Evolutionary conservation across 139 green algal genomes (phyloP), one percentile per base, ranked within the genome.

Genomic region (Coelastrella sp.): DNA sequence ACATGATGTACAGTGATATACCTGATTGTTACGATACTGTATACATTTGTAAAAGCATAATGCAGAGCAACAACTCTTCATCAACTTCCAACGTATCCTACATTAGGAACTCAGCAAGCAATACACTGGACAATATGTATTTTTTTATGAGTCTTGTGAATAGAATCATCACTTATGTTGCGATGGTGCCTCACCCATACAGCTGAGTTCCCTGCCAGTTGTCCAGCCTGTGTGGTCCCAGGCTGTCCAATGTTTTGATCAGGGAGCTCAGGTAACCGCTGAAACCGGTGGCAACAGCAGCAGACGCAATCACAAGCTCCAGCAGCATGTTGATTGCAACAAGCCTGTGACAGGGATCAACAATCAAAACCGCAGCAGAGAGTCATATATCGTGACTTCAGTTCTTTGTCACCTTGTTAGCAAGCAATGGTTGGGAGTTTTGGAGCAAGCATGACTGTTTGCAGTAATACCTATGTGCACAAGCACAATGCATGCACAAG

Each of bases 291-390:
- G 79, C 62, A 5, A 85, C 79, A 38, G 79, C 79, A 38, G 79
- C 79, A 41, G 79, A 45, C 9, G 32, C 77, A n/a, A 84, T 84
- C 34, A 84, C 60, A 3, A 84, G 38, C 60, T 84, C 77, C 35
- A 84, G 51, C 38, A 84, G 59, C 59, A 84, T 62, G 59, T 84
- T 84, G 77, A 84, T 84, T 60, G 77, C 59, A 5, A 84, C 77
- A 43, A 84, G 77, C 77, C 75, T 83, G 73, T 15, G 67, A 48
- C 48, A 59, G 48, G 15, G n/a, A n/a, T n/a, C n/a, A n/a, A n/a
- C n/a, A n/a, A n/a, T n/a, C n/a, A n/a, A n/a, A n/a, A n/a, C n/a
- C n/a, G 45, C 45, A 57, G 45, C 45, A 57, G 15, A 9, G 15
- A 57, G 45, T 23, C 15, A 57, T 2, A 57, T 13, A 9, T 13